Percentiles rank a stretch among this genome's conserved stretches.
Conservation (phyloP, 768 basidiomycete species). For the Serendipita sp. region DNA sequence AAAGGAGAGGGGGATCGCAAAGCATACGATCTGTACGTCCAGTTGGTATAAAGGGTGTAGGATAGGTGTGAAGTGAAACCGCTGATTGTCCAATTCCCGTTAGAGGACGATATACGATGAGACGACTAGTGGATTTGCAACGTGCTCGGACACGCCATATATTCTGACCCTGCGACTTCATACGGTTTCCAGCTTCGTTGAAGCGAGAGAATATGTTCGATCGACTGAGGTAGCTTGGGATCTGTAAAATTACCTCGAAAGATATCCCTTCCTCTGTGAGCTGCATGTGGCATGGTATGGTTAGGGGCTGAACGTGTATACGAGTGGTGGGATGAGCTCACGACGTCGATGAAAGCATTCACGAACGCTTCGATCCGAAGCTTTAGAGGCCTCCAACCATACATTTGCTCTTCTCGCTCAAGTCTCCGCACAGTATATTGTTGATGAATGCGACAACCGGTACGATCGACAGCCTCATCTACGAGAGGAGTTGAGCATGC, state of each 20-base stretch:
- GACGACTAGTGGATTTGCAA: background rate
- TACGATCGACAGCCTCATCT: background rate
- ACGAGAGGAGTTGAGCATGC: background rate
- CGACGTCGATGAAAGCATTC: background rate
- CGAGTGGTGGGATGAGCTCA: background rate
- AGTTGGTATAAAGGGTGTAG: too few relatives aligned
- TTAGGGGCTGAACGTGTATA: background rate
- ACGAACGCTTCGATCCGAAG: conserved; percentile 2
- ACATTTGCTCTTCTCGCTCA: background rate
- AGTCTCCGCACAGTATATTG: background rate
- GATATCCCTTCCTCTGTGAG: background rate
- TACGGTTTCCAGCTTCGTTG: background rate
- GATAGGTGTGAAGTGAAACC: background rate
- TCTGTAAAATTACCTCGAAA: background rate
- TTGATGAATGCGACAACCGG: background rate
- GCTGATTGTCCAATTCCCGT: background rate
- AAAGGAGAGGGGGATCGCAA: background rate
- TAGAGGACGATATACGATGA: background rate
- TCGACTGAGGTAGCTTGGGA: background rate
- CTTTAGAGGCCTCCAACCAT: background rate
- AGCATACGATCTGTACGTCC: background rate
- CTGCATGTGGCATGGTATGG: background rate
- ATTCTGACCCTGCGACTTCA: conserved; percentile 3
- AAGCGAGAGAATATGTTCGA: background rate
- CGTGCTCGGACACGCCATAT: background rate